Percentiles rank a stretch among this genome's conserved stretches.
These are phyloP conservation scores for Lepidopterella palustris DNA, from an alignment of 495 filamentous ascomycete genomes.

Conservation along the genomic window DNA sequence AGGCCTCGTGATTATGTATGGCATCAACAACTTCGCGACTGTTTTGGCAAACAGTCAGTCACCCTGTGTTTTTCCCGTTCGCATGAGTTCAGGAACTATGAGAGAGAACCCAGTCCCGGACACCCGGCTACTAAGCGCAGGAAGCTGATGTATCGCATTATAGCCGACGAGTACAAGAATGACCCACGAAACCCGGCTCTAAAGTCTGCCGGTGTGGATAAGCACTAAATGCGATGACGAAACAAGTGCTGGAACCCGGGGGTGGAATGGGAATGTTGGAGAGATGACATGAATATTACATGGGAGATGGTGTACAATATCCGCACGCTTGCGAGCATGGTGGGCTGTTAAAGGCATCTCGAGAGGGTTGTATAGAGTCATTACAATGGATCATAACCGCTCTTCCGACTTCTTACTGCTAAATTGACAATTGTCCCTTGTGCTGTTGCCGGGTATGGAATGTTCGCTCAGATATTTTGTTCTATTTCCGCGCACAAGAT, in stretches of 20 bases:
- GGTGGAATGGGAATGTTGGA: conserved; percentile 1
- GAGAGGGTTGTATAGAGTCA: conserved; percentile 21
- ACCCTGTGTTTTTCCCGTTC: conserved; percentile 9
- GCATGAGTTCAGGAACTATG: not conserved
- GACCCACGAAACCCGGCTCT: conserved; percentile 82
- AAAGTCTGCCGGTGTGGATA: conserved; percentile 37
- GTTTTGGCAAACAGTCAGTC: conserved; percentile 65
- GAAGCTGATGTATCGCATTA: conserved; percentile 10
- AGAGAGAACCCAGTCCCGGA: not conserved
- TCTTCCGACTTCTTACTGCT: not conserved
- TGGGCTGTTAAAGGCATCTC: not conserved
- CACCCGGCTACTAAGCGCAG: not conserved
- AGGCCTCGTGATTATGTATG: conserved; percentile 82
- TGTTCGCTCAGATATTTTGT: no score
- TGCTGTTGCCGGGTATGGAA: not conserved
- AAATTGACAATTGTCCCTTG: not conserved
- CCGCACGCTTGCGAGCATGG: conserved; percentile 7
- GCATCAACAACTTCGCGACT: conserved; percentile 71
- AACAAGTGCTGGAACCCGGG: not conserved
- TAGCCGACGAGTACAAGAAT: conserved; percentile 90
- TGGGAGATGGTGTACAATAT: conserved; percentile 26
- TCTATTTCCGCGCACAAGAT: no score
- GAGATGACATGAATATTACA: no score
- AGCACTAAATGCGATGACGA: conserved; percentile 4
- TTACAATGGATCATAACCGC: conserved; percentile 8